Base-by-base conservation (phyloP, 306 rosid genomes). In the Coriaria nepalensis region DNA sequence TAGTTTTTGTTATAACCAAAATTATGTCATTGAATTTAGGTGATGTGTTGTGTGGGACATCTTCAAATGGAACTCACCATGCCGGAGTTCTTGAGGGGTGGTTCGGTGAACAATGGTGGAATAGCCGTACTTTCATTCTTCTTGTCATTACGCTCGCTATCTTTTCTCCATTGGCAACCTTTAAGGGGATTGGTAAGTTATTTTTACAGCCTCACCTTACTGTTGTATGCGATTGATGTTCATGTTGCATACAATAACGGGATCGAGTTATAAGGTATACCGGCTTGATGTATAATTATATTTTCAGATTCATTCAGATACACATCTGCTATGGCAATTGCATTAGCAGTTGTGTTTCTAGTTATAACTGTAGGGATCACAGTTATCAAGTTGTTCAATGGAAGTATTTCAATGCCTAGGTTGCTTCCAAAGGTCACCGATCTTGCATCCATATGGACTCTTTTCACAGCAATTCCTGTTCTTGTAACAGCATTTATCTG, bases 41-140 rank as follows among this genome's bases (percentile, higher is more conserved):
- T 53, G 96, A 86, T 61, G 96, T 86, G 73, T 70, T 86, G 32
- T 86, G 93, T 35, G 96, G 96, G 61, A 86, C 96, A 50, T 61
- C 93, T 52, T 74, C 94, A 32, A 66, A 62, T 67, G 83, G 70
- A 60, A 66, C 46, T 77, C 93, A 82, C 70, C 96, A 86, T 45
- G 33, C 66, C 2, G 96, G 96, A 38, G 61, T 86, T 9, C 77
- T 86, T 56, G 96, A 86, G 73, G 93, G 93, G 48, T 79, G 96
- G 96, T 86, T 86, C 68, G 96, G 96, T 55, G 73, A 43, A 38
- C 76, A 74, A 9, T 82, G 93, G 96, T 86, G 90, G 96, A 86
- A 76, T 40, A 83, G 76, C 14, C 90, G 94, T 32, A 8, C 65
- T 43, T 33, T 74, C 59, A 64, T 86, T 57, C 76, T 86, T 55